A percentile compares a stretch with the other conserved stretches of the same genome.
Evolutionary conservation across 768 basidiomycete genomes (phyloP).

Genomic region (Mycena haematopus): DNA sequence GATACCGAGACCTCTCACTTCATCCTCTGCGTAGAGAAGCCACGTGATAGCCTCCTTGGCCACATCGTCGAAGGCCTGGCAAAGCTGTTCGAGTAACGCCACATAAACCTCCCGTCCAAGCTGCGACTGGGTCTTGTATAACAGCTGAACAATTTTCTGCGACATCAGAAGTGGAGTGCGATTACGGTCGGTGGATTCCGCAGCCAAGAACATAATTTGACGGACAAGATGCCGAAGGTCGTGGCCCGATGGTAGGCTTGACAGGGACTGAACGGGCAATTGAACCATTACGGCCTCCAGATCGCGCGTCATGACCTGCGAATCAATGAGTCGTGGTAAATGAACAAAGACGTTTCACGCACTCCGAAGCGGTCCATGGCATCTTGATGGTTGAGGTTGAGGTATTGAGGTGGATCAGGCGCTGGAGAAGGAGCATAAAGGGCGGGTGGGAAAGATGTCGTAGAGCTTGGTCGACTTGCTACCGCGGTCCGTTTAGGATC

Average conservation of each 20-base stretch:
- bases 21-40: conserved; percentile 96
- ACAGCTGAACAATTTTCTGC: conserved; percentile 93
- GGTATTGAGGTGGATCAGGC: conserved; percentile 57
- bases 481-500: conserved; percentile 58
- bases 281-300: conserved; percentile 83
- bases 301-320: conserved; percentile 59
- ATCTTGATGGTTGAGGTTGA: conserved; percentile 78
- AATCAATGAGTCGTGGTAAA: neutral
- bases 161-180: conserved; percentile 92
- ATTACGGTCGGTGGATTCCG: conserved; percentile 77
- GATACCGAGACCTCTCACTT: conserved; percentile 56
- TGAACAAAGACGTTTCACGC: conserved; percentile 34
- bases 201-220: conserved; percentile 83
- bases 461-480: conserved; percentile 74
- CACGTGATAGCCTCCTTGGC: conserved; percentile 97
- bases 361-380: conserved; percentile 90
- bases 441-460: conserved; percentile 63
- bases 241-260: conserved; percentile 78
- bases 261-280: conserved; percentile 72
- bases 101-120: conserved; percentile 95
- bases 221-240: conserved; percentile 86
- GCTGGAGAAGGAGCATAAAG: conserved; percentile 69
- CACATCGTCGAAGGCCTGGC: conserved; percentile 88
- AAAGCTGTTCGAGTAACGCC: conserved; percentile 85
- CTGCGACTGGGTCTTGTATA: conserved; percentile 88